phyloP scores from a whole-genome alignment of 2,329 filamentous ascomycete genomes.

The Sporothrix euskadiensis region DNA sequence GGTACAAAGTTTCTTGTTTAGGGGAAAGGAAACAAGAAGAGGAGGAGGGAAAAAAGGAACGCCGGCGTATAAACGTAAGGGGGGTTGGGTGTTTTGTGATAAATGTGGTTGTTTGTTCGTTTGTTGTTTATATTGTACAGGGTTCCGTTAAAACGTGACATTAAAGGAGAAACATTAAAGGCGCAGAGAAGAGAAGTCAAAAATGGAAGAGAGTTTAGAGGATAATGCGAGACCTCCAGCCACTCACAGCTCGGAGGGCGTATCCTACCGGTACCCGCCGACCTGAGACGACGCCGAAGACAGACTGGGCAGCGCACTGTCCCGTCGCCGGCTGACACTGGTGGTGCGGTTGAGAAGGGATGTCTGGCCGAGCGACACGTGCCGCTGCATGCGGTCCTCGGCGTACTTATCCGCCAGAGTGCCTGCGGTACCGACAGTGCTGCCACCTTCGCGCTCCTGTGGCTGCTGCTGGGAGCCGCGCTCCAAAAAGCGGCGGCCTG shows the following conservation, averaged over 20 bases:
- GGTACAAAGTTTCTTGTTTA: not conserved
- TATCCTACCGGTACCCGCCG: slow-evolving; percentile 48
- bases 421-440: slow-evolving; percentile 34
- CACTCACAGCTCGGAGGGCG: not conserved
- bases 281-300: slow-evolving; percentile 45
- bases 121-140: slow-evolving; percentile 11
- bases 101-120: not conserved
- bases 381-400: slow-evolving; percentile 49
- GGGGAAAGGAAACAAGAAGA: not conserved
- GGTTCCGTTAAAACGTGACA: slow-evolving; percentile 6
- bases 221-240: not conserved
- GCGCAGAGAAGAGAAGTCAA: not conserved
- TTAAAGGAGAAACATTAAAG: slow-evolving; percentile 1
- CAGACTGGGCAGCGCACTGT: slow-evolving; percentile 45
- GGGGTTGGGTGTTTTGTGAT: not conserved
- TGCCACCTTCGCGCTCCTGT: slow-evolving; percentile 38
- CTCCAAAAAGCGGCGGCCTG: slow-evolving; percentile 52
- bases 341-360: slow-evolving; percentile 47
- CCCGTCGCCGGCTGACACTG: slow-evolving; percentile 47
- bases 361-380: slow-evolving; percentile 48
- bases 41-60: not conserved
- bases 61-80: slow-evolving; percentile 13
- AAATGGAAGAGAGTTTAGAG: not conserved
- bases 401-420: slow-evolving; percentile 40
- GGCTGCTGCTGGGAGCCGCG: slow-evolving; percentile 47